A percentile compares a stretch with the other conserved stretches of the same genome.
phyloP scores from a whole-genome alignment of 2,329 filamentous ascomycete genomes.

The Colletotrichum sp. region DNA sequence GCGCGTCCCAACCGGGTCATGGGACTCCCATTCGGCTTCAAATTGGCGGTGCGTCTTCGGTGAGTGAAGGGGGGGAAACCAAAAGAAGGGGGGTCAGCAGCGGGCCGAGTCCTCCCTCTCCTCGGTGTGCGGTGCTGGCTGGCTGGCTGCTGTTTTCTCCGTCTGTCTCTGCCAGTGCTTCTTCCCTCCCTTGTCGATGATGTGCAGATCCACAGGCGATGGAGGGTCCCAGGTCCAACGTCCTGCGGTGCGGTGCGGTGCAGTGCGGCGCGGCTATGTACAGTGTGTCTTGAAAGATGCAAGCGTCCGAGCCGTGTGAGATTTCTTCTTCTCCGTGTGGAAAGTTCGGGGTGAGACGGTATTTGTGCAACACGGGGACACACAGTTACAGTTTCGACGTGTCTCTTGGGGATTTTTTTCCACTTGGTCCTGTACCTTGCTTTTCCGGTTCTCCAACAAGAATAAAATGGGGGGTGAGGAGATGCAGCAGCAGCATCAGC shows the following conservation, averaged over 20 bases:
- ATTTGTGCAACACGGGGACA: background rate
- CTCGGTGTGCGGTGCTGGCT: background rate
- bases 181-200: slow-evolving; percentile 4
- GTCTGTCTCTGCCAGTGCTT: background rate
- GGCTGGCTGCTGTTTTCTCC: background rate
- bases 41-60: background rate
- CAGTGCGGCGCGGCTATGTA: background rate
- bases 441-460: background rate
- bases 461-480: background rate
- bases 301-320: background rate
- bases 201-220: slow-evolving; percentile 9
- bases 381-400: background rate
- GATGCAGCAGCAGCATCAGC: background rate
- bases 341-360: background rate
- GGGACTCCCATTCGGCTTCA: slow-evolving; percentile 7
- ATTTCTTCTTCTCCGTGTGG: background rate
- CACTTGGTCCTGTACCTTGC: background rate
- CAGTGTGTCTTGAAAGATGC: background rate
- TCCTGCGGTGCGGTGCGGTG: background rate
- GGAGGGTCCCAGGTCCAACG: background rate
- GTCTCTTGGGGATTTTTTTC: background rate
- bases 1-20: slow-evolving; percentile 9
- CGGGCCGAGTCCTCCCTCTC: background rate
- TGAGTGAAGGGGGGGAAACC: background rate
- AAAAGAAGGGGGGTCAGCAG: background rate